Evolutionary conservation across 2,329 filamentous ascomycete species (phyloP).

Genomic region (Hypoxylon sp.): DNA sequence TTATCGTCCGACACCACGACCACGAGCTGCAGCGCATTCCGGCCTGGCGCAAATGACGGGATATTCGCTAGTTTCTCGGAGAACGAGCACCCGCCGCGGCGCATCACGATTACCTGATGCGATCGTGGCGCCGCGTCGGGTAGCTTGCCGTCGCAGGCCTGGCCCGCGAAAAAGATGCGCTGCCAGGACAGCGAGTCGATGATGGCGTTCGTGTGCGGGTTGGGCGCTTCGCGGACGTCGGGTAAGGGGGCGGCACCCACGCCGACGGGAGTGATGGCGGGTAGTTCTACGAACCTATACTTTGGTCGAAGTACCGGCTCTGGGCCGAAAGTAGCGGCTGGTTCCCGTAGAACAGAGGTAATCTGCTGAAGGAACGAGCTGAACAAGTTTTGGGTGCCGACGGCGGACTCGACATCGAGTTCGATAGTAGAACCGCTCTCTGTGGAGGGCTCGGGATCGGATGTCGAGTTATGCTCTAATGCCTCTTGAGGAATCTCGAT

Average conservation of each 20-base stretch:
- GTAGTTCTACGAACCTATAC: conserved; percentile 63
- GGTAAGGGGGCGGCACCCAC: conserved; percentile 78
- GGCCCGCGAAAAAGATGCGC: conserved; percentile 77
- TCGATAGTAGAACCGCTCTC: conserved; percentile 46
- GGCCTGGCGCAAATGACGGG: conserved; percentile 78
- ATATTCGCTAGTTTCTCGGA: conserved; percentile 86
- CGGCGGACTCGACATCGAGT: conserved; percentile 39
- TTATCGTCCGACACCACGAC: conserved; percentile 79
- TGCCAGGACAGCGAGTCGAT: conserved; percentile 74
- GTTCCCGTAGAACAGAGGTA: conserved; percentile 65
- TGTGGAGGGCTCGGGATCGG: conserved; percentile 53
- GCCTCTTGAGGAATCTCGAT: conserved; percentile 49
- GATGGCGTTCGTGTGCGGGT: conserved; percentile 56
- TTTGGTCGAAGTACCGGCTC: conserved; percentile 52
- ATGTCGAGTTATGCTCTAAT: conserved; percentile 46
- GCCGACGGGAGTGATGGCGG: conserved; percentile 68
- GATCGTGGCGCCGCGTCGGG: conserved; percentile 66
- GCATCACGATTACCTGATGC: conserved; percentile 85
- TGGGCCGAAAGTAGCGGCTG: conserved; percentile 57
- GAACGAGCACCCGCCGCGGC: conserved; percentile 87
- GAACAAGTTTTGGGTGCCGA: conserved; percentile 52
- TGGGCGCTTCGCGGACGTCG: conserved; percentile 71
- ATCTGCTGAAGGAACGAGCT: conserved; percentile 63
- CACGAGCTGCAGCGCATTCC: conserved; percentile 80
- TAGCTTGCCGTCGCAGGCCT: conserved; percentile 74